Percentiles rank a stretch among this genome's conserved stretches.
Evolutionary conservation across 2,329 filamentous ascomycete genomes (phyloP).

Genomic region (Claviceps pusilla): DNA sequence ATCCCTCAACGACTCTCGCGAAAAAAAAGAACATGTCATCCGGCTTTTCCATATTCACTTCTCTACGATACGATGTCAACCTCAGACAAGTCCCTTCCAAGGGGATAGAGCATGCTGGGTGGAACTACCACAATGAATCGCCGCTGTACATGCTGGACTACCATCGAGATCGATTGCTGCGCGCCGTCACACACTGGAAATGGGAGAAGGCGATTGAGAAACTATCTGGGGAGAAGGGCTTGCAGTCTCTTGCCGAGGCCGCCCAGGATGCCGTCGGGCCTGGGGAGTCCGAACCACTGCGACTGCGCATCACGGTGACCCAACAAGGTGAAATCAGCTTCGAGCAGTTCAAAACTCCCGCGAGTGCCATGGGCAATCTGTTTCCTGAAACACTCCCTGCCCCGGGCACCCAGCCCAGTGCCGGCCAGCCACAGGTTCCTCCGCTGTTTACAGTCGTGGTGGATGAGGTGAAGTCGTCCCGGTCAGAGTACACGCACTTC

Average conservation of each 20-base stretch:
- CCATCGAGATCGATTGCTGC: constrained; percentile 65
- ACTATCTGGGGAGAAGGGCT: constrained; percentile 31
- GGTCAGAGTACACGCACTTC: constrained; percentile 59
- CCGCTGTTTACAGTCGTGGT: constrained; percentile 28
- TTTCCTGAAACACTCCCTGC: constrained; percentile 41
- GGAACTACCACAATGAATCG: constrained; percentile 37
- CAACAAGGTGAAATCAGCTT: constrained; percentile 31
- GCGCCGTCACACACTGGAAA: constrained; percentile 40
- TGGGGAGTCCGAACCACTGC: constrained; percentile 21
- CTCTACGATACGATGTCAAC: constrained; percentile 53
- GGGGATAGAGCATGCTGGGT: constrained; percentile 28
- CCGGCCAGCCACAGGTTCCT: constrained; percentile 12
- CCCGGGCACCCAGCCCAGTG: constrained; percentile 17
- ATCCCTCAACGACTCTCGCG: too few relatives aligned
- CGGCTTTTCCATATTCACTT: constrained; percentile 51
- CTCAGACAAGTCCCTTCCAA: constrained; percentile 31
- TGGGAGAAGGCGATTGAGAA: constrained; percentile 33
- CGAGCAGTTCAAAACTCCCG: constrained; percentile 21
- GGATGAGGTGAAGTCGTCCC: constrained; percentile 25
- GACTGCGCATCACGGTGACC: constrained; percentile 41
- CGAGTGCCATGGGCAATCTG: constrained; percentile 34
- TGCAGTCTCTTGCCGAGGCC: constrained; percentile 23
- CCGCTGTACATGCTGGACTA: constrained; percentile 67
- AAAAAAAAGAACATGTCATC: constrained; percentile 17
- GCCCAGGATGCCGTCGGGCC: constrained; percentile 22